phyloP scores from a whole-genome alignment of 768 basidiomycete species.

The Leccinum variicolor region DNA sequence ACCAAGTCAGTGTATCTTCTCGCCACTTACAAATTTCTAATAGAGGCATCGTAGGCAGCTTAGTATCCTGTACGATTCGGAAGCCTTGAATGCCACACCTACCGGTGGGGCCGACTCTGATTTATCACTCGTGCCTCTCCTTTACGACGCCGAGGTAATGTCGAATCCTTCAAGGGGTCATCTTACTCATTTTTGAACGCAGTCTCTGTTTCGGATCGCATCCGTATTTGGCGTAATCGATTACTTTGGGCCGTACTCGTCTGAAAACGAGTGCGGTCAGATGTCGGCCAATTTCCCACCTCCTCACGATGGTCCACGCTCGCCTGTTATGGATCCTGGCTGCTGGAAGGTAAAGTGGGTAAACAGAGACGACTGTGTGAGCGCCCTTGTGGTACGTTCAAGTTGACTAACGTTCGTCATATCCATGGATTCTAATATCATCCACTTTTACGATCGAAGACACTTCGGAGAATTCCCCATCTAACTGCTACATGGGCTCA shows the following conservation, averaged over 20 bases:
- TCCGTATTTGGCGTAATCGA: slow-evolving; percentile 66
- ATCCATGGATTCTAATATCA: slow-evolving; percentile 1
- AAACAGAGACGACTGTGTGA: slow-evolving; percentile 71
- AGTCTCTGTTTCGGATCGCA: slow-evolving; percentile 54
- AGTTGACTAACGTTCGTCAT: not conserved
- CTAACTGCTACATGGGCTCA: slow-evolving; percentile 81
- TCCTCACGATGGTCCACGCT: slow-evolving; percentile 59
- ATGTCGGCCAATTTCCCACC: slow-evolving; percentile 29
- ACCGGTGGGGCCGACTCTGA: slow-evolving; percentile 14
- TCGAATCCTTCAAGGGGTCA: not conserved
- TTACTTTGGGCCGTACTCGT: slow-evolving; percentile 38
- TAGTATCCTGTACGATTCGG: slow-evolving; percentile 52
- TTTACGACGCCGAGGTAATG: slow-evolving; percentile 56
- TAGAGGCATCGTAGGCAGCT: slow-evolving; percentile 27
- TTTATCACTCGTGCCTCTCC: slow-evolving; percentile 54
- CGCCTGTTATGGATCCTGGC: slow-evolving; percentile 49
- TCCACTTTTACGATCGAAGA: slow-evolving; percentile 37
- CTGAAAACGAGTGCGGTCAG: slow-evolving; percentile 20
- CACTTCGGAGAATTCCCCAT: slow-evolving; percentile 66
- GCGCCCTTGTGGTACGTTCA: slow-evolving; percentile 59
- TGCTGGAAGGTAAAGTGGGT: slow-evolving; percentile 82
- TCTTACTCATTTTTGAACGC: slow-evolving; percentile 3
- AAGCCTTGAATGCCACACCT: slow-evolving; percentile 37
- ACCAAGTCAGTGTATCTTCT: slow-evolving; percentile 43
- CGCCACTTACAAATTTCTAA: not conserved